These are phyloP conservation scores for Cutaneotrichosporon sp. DNA, from an alignment of 1,284 basidiomycete species.

Conservation along the genomic window DNA sequence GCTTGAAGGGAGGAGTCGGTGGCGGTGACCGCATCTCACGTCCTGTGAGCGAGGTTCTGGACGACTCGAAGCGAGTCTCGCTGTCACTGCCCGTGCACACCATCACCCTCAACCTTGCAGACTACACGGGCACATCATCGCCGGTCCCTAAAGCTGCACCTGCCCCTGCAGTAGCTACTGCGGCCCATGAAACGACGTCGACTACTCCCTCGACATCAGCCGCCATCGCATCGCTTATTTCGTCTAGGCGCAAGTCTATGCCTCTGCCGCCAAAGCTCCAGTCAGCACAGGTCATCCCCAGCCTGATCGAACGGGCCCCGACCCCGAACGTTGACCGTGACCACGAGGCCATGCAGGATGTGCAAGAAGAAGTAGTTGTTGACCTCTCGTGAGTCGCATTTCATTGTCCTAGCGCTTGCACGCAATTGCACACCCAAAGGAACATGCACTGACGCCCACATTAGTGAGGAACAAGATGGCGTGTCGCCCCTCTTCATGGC, in stretches of 20 bases:
- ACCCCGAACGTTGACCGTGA: neutral
- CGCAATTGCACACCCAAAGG: neutral
- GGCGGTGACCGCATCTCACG: constrained; percentile 22
- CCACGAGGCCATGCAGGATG: neutral
- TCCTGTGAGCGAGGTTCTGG: constrained; percentile 36
- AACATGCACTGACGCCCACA: constrained; percentile 13
- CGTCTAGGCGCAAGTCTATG: constrained; percentile 11
- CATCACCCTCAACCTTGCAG: constrained; percentile 47
- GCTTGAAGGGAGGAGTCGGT: constrained; percentile 21
- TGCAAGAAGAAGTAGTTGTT: constrained; percentile 6
- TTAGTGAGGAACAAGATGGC: constrained; percentile 21
- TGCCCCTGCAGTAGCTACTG: constrained; percentile 9
- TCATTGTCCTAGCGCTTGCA: neutral
- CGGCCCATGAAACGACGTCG: constrained; percentile 8
- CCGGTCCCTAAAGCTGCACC: constrained; percentile 13
- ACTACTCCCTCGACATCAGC: neutral
- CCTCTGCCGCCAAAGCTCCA: neutral
- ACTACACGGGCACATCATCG: constrained; percentile 32
- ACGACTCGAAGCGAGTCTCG: constrained; percentile 31
- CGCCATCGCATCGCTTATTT: neutral
- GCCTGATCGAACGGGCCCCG: neutral
- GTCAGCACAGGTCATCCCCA: neutral
- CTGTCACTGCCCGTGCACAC: constrained; percentile 35
- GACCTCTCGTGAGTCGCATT: constrained; percentile 21
- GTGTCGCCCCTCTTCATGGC: constrained; percentile 31